Conservation (phyloP, 805 yeast genomes). For the Candida michaelii region DNA sequence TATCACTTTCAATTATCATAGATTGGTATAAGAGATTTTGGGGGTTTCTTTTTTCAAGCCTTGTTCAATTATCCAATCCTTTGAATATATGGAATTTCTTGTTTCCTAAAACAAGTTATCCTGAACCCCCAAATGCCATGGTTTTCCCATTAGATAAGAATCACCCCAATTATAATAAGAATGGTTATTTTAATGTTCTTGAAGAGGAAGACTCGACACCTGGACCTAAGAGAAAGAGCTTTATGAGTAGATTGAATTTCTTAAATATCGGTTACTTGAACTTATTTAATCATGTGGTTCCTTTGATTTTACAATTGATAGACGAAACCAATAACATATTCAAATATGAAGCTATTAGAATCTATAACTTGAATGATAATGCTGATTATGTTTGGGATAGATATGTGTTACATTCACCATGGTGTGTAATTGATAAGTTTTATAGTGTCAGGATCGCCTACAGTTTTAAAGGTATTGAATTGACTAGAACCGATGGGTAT, state of each 20-base stretch:
- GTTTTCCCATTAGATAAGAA: not conserved
- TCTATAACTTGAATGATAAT: slow-evolving; percentile 9
- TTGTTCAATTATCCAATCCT: slow-evolving; percentile 6
- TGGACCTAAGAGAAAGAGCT: not conserved
- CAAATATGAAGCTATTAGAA: slow-evolving; percentile 3
- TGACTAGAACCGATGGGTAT: slow-evolving; percentile 19
- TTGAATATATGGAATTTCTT: slow-evolving; percentile 6
- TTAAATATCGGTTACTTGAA: slow-evolving; percentile 7
- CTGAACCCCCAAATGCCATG: not conserved
- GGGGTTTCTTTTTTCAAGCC: not conserved
- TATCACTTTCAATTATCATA: slow-evolving; percentile 1
- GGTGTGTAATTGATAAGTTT: slow-evolving; percentile 23
- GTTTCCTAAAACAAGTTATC: slow-evolving; percentile 2
- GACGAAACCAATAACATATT: slow-evolving; percentile 4
- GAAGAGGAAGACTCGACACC: not conserved
- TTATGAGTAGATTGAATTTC: not conserved
- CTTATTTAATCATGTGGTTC: not conserved
- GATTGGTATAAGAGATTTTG: slow-evolving; percentile 14
- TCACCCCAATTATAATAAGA: slow-evolving; percentile 2
- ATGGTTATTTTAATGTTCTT: not conserved
- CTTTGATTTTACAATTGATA: not conserved
- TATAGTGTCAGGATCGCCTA: slow-evolving; percentile 14
- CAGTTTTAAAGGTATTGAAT: slow-evolving; percentile 15
- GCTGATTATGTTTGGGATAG: slow-evolving; percentile 41
- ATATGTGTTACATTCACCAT: slow-evolving; percentile 36